A percentile compares a stretch with the other conserved stretches of the same genome.
Evolutionary conservation across 169 alveolate species (phyloP).

Genomic region (Eimeria necatrix): DNA sequence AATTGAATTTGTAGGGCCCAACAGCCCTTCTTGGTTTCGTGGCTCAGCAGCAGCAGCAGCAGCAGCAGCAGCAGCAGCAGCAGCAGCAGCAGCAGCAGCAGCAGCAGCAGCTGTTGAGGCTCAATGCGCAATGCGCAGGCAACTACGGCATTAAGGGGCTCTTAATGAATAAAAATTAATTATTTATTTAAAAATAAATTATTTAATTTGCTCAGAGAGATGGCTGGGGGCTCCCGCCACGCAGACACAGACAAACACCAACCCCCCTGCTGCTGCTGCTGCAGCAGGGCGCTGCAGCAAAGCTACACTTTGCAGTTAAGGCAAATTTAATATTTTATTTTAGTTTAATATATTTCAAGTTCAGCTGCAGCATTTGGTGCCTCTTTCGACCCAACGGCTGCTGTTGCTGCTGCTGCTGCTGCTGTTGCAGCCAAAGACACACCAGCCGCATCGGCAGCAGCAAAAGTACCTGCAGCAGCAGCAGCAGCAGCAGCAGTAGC

Average conservation of each 20-base stretch:
- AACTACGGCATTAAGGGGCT: background rate
- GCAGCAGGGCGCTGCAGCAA: too few species aligned
- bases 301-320: too few species aligned
- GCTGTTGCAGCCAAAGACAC: background rate
- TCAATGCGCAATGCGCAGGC: background rate
- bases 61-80: slow-evolving; percentile 16
- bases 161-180: too few species aligned
- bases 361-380: background rate
- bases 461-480: background rate
- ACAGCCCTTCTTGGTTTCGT: too few species aligned
- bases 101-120: slow-evolving; percentile 21
- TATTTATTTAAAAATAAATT: too few species aligned
- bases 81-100: slow-evolving; percentile 49
- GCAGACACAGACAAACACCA: background rate
- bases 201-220: too few species aligned
- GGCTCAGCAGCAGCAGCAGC: background rate
- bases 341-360: too few species aligned
- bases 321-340: too few species aligned
- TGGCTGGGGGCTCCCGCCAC: background rate
- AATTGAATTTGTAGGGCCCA: too few species aligned
- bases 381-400: background rate
- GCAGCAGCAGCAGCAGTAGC: background rate
- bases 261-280: background rate
- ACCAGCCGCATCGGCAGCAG: background rate
- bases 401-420: background rate